Evolutionary conservation across 192 early-diverging fungal species (phyloP), one percentile per base, ranked within the genome.

Genomic region (Chytriomyces confervae): DNA sequence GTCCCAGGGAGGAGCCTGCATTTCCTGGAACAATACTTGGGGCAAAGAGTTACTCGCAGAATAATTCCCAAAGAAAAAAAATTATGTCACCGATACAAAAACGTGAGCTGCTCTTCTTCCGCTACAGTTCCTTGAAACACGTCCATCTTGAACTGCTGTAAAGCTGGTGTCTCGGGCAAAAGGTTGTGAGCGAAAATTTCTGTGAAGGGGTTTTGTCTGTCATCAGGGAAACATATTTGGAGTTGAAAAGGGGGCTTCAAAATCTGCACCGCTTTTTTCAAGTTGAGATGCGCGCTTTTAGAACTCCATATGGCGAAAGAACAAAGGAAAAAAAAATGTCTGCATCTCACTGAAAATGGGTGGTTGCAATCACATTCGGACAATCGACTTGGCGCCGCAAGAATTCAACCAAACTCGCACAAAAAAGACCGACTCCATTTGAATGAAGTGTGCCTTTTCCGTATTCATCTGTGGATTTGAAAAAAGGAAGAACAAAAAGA

Each of bases 401-500:
- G 68, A 96, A 87, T 18, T 88, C 57, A 45, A 91, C 86, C 20
- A 97, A 69, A 0, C 90, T 84, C 0, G 90, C 92, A 68, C 91
- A 92, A 50, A 96, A 90, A 46, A 98, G 77, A 0, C 93, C 91
- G 13, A 94, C 86, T 0, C 96, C 96, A 83, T 96, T 94, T 73
- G 63, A 29, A 63, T 50, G 60, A 45, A 65, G 77, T 0, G 92
- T 93, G 18, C 92, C 92, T 69, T 95, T 95, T n/a, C 93, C 93
- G 84, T 94, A 95, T 77, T 95, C 94, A 80, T 95, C 94, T 79
- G n/a, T 7, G 11, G n/a, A 62, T 16, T n/a, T 7, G 20, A 68
- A 57, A 64, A 64, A 64, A 7, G 29, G 29, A 47, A 11, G n/a
- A 6, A 3, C 0, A 0, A 10, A 71, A 36, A 36, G 36, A 36